phyloP scores from a whole-genome alignment of 2,329 filamentous ascomycete species.

The Colletotrichum coccodes region DNA sequence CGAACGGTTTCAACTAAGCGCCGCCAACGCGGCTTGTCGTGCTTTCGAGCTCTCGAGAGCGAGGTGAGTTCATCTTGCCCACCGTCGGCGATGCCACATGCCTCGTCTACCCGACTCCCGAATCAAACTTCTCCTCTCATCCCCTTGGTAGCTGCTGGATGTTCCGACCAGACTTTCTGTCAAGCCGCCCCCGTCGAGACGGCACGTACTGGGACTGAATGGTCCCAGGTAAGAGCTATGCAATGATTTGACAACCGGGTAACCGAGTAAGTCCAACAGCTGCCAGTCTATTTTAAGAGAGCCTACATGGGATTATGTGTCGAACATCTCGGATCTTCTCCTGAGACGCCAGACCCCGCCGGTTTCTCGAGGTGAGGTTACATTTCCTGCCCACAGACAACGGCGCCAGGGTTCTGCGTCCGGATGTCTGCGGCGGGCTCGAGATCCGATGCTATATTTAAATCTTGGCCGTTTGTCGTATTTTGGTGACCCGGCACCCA shows the following conservation, averaged over 20 bases:
- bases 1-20: no score
- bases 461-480: neutral
- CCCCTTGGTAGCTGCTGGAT: no score
- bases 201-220: no score
- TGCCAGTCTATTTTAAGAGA: neutral
- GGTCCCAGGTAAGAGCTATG: no score
- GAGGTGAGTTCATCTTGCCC: neutral
- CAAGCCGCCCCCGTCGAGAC: no score
- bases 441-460: neutral
- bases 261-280: conserved; percentile 1
- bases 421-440: neutral
- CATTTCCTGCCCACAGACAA: neutral
- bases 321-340: neutral
- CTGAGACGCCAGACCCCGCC: neutral
- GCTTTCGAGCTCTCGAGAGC: no score
- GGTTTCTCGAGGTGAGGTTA: neutral
- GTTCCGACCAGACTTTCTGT: no score
- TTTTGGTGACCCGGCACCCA: neutral
- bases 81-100: neutral
- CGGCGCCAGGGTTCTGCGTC: neutral
- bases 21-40: neutral
- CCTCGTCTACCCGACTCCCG: neutral
- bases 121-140: neutral
- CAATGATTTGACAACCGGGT: conserved; percentile 2
- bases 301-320: neutral